Evolutionary conservation across 2,329 filamentous ascomycete species (phyloP).

Genomic region (Colletotrichum tabaci): DNA sequence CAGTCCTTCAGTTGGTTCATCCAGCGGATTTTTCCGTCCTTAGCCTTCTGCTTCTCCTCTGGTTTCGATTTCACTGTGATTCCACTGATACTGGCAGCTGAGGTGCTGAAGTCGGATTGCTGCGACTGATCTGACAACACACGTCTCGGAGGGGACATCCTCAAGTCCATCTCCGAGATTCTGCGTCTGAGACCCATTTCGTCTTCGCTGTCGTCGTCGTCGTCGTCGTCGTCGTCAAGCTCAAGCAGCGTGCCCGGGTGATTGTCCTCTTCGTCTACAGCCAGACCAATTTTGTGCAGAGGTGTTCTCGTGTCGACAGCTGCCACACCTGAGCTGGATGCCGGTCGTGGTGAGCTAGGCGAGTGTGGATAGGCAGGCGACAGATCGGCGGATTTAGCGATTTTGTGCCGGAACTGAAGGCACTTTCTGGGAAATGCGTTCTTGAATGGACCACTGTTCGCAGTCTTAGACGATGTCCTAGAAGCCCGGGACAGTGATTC

Average conservation of each 20-base stretch:
- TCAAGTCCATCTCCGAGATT: slow-evolving; percentile 36
- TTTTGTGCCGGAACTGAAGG: slow-evolving; percentile 14
- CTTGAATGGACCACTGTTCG: not conserved
- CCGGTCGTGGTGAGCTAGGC: slow-evolving; percentile 17
- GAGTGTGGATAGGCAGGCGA: slow-evolving; percentile 5
- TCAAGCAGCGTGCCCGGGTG: slow-evolving; percentile 28
- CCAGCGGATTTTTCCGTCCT: slow-evolving; percentile 54
- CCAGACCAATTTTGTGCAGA: slow-evolving; percentile 13
- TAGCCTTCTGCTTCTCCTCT: slow-evolving; percentile 47
- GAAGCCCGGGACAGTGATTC: no score
- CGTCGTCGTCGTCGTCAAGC: slow-evolving; percentile 6
- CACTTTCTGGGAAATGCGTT: not conserved
- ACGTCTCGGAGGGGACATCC: slow-evolving; percentile 33
- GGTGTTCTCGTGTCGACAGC: slow-evolving; percentile 30
- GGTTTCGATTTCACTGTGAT: slow-evolving; percentile 30
- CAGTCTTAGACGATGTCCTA: not conserved
- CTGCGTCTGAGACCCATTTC: slow-evolving; percentile 28
- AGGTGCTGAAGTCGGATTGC: slow-evolving; percentile 46
- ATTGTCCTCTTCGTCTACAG: slow-evolving; percentile 37
- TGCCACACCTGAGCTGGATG: slow-evolving; percentile 34
- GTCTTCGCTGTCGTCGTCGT: not conserved
- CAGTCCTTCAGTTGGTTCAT: slow-evolving; percentile 63
- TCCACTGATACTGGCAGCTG: slow-evolving; percentile 43
- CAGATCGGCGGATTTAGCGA: slow-evolving; percentile 28
- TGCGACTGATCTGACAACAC: slow-evolving; percentile 39